A percentile compares a stretch with the other conserved stretches of the same genome.
Evolutionary conservation across 306 rosid species (phyloP).

Genomic region (Quercus robur): DNA sequence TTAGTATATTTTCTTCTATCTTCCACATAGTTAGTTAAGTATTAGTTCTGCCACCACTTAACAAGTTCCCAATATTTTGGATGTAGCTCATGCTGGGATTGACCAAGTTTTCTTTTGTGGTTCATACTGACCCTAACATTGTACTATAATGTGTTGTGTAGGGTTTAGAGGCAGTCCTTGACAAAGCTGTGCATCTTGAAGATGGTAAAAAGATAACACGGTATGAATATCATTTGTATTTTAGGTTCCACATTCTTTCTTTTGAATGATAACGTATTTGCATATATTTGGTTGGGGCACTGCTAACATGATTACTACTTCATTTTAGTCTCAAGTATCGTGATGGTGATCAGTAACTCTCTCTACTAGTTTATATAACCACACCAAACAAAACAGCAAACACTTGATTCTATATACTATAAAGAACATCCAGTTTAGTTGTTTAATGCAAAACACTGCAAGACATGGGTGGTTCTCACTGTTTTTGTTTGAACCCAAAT

Average conservation of each 20-base stretch:
- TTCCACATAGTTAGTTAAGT: neutral
- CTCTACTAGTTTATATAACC: no score
- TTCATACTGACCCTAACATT: neutral
- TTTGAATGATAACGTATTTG: conserved; percentile 7
- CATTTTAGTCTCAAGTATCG: no score
- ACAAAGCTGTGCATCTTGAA: conserved; percentile 93
- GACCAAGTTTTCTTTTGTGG: neutral
- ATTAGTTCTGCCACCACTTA: conserved; percentile 1
- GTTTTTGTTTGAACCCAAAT: no score
- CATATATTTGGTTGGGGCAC: neutral
- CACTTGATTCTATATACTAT: no score
- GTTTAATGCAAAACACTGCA: no score
- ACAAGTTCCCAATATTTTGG: neutral
- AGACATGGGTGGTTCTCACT: no score
- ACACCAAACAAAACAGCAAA: no score
- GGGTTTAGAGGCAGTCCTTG: conserved; percentile 99
- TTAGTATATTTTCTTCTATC: conserved; percentile 2
- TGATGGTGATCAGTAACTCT: no score
- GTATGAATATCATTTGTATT: conserved; percentile 42
- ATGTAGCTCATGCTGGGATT: neutral
- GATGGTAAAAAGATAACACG: conserved; percentile 95
- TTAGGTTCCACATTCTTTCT: conserved; percentile 14
- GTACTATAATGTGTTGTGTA: conserved; percentile 32
- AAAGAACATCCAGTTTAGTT: no score
- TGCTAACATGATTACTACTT: no score